Conservation (phyloP, 352 stramenopile genomes). For the Pythium brachiatum region DNA sequence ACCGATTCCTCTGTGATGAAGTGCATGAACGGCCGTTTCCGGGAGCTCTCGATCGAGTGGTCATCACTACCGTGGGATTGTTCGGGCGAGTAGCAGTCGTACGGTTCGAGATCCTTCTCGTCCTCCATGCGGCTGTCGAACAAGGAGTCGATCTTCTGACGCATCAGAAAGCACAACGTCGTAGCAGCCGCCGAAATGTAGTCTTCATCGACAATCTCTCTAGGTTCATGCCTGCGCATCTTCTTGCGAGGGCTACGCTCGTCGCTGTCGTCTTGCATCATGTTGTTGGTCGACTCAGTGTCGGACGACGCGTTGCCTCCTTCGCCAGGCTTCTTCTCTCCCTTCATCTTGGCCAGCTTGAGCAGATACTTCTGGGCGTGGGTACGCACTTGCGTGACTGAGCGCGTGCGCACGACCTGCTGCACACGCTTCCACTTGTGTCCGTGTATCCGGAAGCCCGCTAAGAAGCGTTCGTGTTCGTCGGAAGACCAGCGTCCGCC, state of each 20-base stretch:
- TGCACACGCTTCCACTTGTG: constrained; percentile 91
- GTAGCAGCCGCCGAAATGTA: constrained; percentile 79
- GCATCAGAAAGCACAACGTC: constrained; percentile 83
- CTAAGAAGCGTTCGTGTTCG: constrained; percentile 84
- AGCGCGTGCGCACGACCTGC: constrained; percentile 84
- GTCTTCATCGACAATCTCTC: constrained; percentile 63
- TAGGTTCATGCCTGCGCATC: constrained; percentile 38
- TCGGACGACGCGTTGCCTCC: constrained; percentile 14
- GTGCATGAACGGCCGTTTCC: constrained; percentile 77
- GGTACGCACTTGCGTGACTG: constrained; percentile 85
- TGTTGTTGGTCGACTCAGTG: constrained; percentile 20
- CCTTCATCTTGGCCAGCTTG: constrained; percentile 88
- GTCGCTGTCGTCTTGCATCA: constrained; percentile 24
- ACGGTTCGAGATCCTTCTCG: constrained; percentile 61
- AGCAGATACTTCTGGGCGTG: constrained; percentile 89
- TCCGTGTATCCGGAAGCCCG: constrained; percentile 82
- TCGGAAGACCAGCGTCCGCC: constrained; percentile 82
- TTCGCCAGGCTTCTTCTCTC: constrained; percentile 62
- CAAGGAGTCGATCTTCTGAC: constrained; percentile 78
- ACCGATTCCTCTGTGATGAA: constrained; percentile 65
- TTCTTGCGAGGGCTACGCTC: constrained; percentile 49
- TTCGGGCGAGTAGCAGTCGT: constrained; percentile 64
- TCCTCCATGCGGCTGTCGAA: constrained; percentile 62
- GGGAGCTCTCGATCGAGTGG: constrained; percentile 28
- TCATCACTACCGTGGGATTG: constrained; percentile 16